Base-by-base conservation (phyloP, 441 rosid species). In the Corymbia citriodora region DNA sequence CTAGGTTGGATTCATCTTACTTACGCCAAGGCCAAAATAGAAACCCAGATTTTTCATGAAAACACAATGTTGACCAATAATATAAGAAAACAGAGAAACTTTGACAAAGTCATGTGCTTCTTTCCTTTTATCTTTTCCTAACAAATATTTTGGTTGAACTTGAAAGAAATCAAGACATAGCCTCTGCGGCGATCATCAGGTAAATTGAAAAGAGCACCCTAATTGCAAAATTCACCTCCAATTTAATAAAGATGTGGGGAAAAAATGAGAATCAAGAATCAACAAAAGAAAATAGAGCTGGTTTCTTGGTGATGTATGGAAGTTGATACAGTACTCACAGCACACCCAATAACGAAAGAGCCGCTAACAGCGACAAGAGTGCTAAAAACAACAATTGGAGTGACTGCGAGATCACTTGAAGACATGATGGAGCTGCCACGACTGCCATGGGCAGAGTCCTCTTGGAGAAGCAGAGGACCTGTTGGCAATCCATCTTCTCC, bases 341-440 rank as follows among this genome's bases (percentile, higher is more conserved):
- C 81, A 87, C 72, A 59, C 18, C 94, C 94, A 52, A 70, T 90
- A 6, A 63, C 55, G 33, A 31, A 90, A 55, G 91, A 65, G 25
- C 93, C 94, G 48, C 90, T 85, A 19, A 90, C 91, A 17, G 94
- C 92, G 25, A 89, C 72, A 15, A 88, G 55, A n/a, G 92, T 92
- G 91, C 92, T 92, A 49, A 92, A 90, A 27, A 92, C 57, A 18
- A 91, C 53, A 14, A 91, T 27, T 7, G 65, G 27, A 27, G 93
- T 92, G 89, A 81, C 91, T 23, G 53, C 31, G 48, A 53, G 19
- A 45, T 45, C 86, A 13, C 86, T 79, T 8, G 86, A 45, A 45
- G 86, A 2, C 53, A 4, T 25, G 86, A 79, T 7, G 52, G 86
- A 13, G n/a, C 53, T 45, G 31, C 53, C 86, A 45, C 48, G 86